Evolutionary conservation across 345 rosid genomes (phyloP).

Genomic region (Ceriops tagal): DNA sequence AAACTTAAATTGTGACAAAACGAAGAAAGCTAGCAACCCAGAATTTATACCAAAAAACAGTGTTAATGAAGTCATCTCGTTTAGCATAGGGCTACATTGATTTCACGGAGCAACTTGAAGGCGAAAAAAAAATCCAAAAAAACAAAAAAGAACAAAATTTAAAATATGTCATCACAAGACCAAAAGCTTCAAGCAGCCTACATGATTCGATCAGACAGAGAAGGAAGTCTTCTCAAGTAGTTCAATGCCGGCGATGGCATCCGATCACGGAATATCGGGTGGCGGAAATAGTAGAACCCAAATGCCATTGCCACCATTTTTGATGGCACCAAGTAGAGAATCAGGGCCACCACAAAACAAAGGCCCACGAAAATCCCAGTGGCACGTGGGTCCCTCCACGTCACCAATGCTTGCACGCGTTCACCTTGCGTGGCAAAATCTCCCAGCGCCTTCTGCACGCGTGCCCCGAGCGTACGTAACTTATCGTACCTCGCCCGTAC

Average conservation of each 20-base stretch:
- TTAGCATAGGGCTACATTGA: too few species aligned
- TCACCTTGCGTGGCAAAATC: conserved; percentile 78
- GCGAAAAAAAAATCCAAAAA: too few species aligned
- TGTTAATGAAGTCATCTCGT: too few species aligned
- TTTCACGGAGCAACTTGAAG: too few species aligned
- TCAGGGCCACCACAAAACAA: conserved; percentile 66
- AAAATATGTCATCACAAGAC: not conserved
- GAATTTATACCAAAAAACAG: too few species aligned
- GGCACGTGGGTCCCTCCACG: conserved; percentile 84
- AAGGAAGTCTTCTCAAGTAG: conserved; percentile 74
- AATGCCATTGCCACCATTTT: conserved; percentile 85
- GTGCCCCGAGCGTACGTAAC: conserved; percentile 46
- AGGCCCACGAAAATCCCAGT: conserved; percentile 70
- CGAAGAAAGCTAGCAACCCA: too few species aligned
- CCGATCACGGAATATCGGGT: conserved; percentile 71
- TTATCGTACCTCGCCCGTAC: conserved; percentile 52
- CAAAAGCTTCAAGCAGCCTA: conserved; percentile 11
- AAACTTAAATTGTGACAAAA: too few species aligned
- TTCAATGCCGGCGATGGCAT: conserved; percentile 71
- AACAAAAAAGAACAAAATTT: too few species aligned
- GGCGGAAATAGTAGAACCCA: conserved; percentile 82
- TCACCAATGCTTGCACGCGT: conserved; percentile 67
- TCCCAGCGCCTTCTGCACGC: conserved; percentile 62
- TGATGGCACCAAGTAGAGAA: conserved; percentile 64
- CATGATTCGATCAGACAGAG: conserved; percentile 79